These are phyloP conservation scores for Pseudogymnoascus sp. DNA, from an alignment of 2,329 filamentous ascomycete genomes.

Conservation along the genomic window DNA sequence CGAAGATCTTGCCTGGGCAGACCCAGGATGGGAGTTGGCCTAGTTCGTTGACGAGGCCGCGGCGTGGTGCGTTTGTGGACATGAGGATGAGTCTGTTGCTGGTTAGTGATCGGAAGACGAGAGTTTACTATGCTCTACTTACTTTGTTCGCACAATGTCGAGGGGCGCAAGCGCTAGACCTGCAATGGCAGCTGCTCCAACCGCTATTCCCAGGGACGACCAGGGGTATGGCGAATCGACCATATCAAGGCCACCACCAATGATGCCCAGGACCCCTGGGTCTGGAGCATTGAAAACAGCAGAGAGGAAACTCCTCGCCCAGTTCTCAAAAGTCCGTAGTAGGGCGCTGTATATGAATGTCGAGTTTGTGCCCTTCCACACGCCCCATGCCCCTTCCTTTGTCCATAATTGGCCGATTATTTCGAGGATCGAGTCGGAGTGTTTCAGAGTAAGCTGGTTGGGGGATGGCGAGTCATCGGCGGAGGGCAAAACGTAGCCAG, in stretches of 20 bases:
- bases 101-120: conserved; percentile 24
- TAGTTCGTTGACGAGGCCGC: conserved; percentile 64
- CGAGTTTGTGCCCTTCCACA: conserved; percentile 90
- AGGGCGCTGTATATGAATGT: conserved; percentile 88
- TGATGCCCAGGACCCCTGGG: conserved; percentile 50
- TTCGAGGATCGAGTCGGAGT: conserved; percentile 73
- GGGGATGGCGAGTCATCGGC: conserved; percentile 34
- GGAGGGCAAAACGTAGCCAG: conserved; percentile 25
- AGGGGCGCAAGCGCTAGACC: conserved; percentile 77
- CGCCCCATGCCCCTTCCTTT: conserved; percentile 80
- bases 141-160: conserved; percentile 76
- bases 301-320: conserved; percentile 82
- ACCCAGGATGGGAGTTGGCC: conserved; percentile 70
- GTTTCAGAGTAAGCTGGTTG: conserved; percentile 63
- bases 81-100: conserved; percentile 68
- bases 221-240: conserved; percentile 78
- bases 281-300: conserved; percentile 88
- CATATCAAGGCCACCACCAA: conserved; percentile 43
- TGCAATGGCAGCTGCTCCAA: conserved; percentile 57
- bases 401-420: conserved; percentile 83
- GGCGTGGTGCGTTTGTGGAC: conserved; percentile 65
- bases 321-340: conserved; percentile 80
- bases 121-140: conserved; percentile 11
- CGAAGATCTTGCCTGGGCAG: conserved; percentile 60
- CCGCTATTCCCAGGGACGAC: conserved; percentile 67